Base-by-base conservation (phyloP, 163 green algal genomes). In the Chloroidium sp. region DNA sequence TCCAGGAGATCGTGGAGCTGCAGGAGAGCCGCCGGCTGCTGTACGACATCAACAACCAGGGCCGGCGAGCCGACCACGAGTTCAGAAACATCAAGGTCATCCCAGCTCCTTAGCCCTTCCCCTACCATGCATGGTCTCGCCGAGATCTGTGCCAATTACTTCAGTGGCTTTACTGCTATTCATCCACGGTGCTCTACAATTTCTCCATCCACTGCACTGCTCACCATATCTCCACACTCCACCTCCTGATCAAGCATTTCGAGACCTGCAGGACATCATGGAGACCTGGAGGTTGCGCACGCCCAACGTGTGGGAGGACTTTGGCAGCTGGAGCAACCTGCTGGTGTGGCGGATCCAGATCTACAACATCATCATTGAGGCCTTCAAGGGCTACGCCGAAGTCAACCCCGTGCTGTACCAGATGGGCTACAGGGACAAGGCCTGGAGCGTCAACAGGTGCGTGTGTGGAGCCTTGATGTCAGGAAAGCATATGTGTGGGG, bases 331-430 rank as follows among this genome's bases (percentile, higher is more conserved):
- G 96, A 91, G 90, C 72, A 92, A 98, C 82, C 81, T 98, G 76
- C 89, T 99, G 78, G 85, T 94, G 83, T 99, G 96, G 96, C 93
- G 96, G 80, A 98, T 97, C 86, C 90, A 97, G 85, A 93, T 98
- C 76, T 97, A 97, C 92, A 95, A 97, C 86, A 89, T 92, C 62
- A 89, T 97, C 78, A 98, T 98, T 87, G 91, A 89, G 62, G 85
- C 90, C 13, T 93, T 95, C 80, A 90, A 90, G 75, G 84, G 84
- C 69, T 74, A 91, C 0, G 81, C 90, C 62, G 85, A 92, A 60
- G 82, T 85, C 10, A 87, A 83, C 2, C 90, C 93, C 58, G 87
- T 90, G 59, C 83, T 97, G 80, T 88, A 95, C 80, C 92, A 96
- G 85, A 84, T 96, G 84, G 93, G 93, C 1, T 98, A 96, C 89